A percentile compares a stretch with the other conserved stretches of the same genome.
phyloP scores from a whole-genome alignment of 2,329 filamentous ascomycete genomes.

The Exophiala phaeomuriformis region DNA sequence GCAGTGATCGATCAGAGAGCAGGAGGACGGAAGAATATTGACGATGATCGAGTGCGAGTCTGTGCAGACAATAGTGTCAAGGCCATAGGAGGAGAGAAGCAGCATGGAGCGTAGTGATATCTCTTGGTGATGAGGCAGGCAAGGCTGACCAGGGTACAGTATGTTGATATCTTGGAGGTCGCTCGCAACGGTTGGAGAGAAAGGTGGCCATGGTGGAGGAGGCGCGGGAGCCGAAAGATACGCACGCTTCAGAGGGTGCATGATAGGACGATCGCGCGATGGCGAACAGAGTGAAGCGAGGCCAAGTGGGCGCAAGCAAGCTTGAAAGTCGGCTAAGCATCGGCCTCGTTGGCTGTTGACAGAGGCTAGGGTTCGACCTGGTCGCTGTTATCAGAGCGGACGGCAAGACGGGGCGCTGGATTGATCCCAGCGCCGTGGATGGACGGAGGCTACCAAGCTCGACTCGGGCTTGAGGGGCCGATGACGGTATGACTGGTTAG shows the following conservation, averaged over 20 bases:
- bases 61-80: neutral
- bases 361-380: neutral
- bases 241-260: neutral
- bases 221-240: conserved; percentile 11
- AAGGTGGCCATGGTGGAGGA: neutral
- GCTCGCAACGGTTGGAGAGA: neutral
- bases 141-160: neutral
- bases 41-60: neutral
- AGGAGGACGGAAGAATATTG: neutral
- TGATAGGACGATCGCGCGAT: neutral
- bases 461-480: neutral
- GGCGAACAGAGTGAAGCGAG: neutral
- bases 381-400: neutral
- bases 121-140: neutral
- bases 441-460: neutral
- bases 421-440: neutral
- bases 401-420: neutral
- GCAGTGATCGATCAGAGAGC: neutral
- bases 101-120: neutral
- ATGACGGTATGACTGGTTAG: neutral
- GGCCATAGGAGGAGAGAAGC: neutral
- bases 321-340: neutral
- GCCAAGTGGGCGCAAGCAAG: conserved; percentile 1
- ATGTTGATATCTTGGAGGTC: neutral
- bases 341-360: neutral